Base-by-base conservation (phyloP, 1,139 yeast genomes). In the Magnusiomyces suaveolens region DNA sequence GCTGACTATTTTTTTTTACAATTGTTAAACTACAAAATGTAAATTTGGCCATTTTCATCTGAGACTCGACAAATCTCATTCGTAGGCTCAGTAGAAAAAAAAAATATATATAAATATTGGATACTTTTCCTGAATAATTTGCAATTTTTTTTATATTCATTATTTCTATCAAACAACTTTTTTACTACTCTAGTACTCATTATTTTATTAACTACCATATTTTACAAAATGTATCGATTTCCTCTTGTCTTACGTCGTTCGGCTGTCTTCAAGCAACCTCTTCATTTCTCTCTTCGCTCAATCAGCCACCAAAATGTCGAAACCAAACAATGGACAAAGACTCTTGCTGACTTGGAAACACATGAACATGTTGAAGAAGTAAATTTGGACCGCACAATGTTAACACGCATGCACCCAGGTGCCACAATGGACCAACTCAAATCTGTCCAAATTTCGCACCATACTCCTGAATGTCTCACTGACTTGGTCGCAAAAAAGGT, bases 401-500 rank as follows among this genome's bases (percentile, higher is more conserved):
- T 46, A 24, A 46, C 48, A 6, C 36, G 48, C 12, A 74, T 78
- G 1, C 89, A 84, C 66, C 85, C 84, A 1, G 63, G 66, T 21
- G 80, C 74, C 66, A 63, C 75, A 1, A 63, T 62, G 43, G 73
- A 69, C 63, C 2, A 46, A 24, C 48, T 46, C 24, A 46, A 46
- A 29, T 6, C 38, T n/a, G 75, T 83, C 18, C 63, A 69, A 36
- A 74, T 71, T 52, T 79, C 79, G 44, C 89, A 83, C 66, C 71
- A 85, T 46, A 67, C 65, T 2, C 83, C 87, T 0, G 59, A 60
- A 39, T 71, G 75, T 0, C 36, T 71, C 23, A 69, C 81, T 43
- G 90, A 84, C 65, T 71, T 68, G 53, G 66, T 81, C 23, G 86
- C 87, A 3, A 75, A 67, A 60, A 62, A 70, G n/a, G 73, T 78